A percentile compares a stretch with the other conserved stretches of the same genome.
Evolutionary conservation across 2,329 filamentous ascomycete species (phyloP).

Genomic region (Lasiodiplodia theobromae): DNA sequence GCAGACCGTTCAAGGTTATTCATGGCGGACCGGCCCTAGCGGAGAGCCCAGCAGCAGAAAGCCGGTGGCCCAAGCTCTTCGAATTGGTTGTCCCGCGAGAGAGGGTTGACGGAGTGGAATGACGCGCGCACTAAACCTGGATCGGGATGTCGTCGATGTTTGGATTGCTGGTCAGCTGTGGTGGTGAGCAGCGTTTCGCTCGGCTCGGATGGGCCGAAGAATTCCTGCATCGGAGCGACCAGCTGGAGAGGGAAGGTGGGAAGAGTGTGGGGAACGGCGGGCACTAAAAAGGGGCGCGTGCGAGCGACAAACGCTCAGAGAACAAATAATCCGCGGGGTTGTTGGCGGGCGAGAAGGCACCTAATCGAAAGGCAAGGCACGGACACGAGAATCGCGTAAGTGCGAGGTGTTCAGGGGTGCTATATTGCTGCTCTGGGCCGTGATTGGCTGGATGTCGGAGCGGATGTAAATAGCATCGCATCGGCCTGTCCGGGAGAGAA

Average conservation of each 20-base stretch:
- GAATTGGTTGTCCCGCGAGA: not conserved
- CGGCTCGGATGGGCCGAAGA: conserved; percentile 4
- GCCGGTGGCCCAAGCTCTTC: conserved; percentile 1
- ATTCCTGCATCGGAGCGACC: conserved; percentile 12
- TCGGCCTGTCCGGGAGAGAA: not conserved
- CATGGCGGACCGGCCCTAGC: conserved; percentile 20
- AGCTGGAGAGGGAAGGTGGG: conserved; percentile 19
- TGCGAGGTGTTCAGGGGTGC: not conserved
- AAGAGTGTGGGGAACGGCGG: conserved; percentile 10
- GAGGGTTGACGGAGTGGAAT: not conserved
- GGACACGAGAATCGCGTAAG: conserved; percentile 4
- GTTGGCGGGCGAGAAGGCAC: not conserved
- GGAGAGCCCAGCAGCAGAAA: not conserved
- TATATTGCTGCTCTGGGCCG: not conserved
- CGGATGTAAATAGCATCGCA: not conserved
- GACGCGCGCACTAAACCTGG: not conserved
- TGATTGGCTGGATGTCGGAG: conserved; percentile 22
- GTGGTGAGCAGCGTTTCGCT: conserved; percentile 1
- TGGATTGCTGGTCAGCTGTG: conserved; percentile 14
- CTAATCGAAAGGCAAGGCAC: not conserved
- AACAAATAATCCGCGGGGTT: not conserved
- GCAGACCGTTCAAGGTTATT: not conserved
- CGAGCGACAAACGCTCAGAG: not conserved
- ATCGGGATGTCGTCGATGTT: not conserved
- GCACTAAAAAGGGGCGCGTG: not conserved